Conservation (phyloP, 2,329 filamentous ascomycete genomes). For the Fusarium sulawesiense region DNA sequence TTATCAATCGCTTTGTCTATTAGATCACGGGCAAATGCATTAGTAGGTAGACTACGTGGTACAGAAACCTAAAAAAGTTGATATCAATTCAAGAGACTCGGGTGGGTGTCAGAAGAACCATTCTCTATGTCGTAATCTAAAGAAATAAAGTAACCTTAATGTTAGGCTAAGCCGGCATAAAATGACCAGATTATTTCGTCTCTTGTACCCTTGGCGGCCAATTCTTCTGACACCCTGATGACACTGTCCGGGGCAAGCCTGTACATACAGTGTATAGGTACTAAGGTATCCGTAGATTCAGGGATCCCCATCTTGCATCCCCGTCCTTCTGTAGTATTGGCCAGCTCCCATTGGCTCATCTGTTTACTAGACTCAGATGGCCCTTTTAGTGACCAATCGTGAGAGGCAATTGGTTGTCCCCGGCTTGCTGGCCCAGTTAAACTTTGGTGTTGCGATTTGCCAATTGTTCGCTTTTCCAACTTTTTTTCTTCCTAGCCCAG, state of each 20-base stretch:
- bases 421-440: slow-evolving; percentile 5
- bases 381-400: slow-evolving; percentile 17
- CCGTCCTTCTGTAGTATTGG: background rate
- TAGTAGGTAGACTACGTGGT: too few species aligned
- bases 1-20: background rate
- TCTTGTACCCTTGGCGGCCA: background rate
- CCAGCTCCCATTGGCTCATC: slow-evolving; percentile 16
- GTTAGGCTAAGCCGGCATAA: too few species aligned
- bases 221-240: background rate
- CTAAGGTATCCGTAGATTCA: background rate
- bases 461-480: slow-evolving; percentile 23
- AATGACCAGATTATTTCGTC: background rate
- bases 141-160: too few species aligned
- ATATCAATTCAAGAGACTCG: slow-evolving; percentile 10
- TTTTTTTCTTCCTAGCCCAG: slow-evolving; percentile 9
- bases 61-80: background rate
- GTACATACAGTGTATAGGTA: too few species aligned
- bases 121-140: too few species aligned
- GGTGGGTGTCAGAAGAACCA: background rate
- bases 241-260: slow-evolving; percentile 21
- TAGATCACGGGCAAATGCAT: background rate
- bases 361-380: background rate
- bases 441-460: slow-evolving; percentile 13
- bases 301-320: slow-evolving; percentile 29
- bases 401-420: slow-evolving; percentile 8